Evolutionary conservation across 345 rosid species (phyloP).

Genomic region (Microthlaspi erraticum): DNA sequence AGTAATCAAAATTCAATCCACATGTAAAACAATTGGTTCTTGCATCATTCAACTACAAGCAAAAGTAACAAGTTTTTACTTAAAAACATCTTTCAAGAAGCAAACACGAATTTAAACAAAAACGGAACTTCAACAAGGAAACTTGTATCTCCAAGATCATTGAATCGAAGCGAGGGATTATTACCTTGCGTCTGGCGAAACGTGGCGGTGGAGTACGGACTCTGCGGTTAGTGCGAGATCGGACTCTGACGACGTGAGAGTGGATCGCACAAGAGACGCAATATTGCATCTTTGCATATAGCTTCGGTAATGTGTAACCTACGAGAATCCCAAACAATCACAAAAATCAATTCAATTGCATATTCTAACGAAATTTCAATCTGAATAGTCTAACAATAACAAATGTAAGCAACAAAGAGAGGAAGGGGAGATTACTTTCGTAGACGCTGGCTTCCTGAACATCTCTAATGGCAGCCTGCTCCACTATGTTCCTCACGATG

Average conservation of each 20-base stretch:
- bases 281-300: constrained; percentile 89
- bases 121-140: background rate
- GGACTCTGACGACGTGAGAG: constrained; percentile 95
- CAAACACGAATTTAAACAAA: background rate
- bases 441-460: constrained; percentile 87
- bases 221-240: constrained; percentile 83
- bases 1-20: too few species aligned
- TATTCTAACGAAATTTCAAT: background rate
- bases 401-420: background rate
- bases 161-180: too few species aligned
- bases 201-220: constrained; percentile 92
- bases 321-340: background rate
- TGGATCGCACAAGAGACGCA: constrained; percentile 97
- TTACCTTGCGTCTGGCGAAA: constrained; percentile 78
- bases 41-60: background rate
- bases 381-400: background rate
- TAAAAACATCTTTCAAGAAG: background rate
- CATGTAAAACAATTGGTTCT: too few species aligned
- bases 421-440: constrained; percentile 57
- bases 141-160: background rate
- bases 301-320: constrained; percentile 83
- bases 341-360: background rate
- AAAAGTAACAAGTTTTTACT: too few species aligned
- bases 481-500: constrained; percentile 89
- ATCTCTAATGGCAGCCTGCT: constrained; percentile 91